Conservation (phyloP, 2,329 filamentous ascomycete genomes). For the Cylindrodendrum hubeiense region DNA sequence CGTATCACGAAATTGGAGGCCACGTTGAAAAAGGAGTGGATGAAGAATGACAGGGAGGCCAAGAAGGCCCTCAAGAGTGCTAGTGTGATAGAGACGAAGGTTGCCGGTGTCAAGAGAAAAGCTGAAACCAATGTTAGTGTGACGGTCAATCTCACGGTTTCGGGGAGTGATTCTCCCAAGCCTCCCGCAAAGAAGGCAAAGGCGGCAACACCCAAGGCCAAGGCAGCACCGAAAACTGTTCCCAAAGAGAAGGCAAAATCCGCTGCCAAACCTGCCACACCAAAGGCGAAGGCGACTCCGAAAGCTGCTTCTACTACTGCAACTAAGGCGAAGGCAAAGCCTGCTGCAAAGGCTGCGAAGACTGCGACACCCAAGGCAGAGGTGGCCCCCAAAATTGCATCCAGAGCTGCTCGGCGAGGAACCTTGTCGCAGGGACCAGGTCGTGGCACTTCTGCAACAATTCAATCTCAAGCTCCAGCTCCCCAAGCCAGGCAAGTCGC, state of each 20-base stretch:
- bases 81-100: neutral
- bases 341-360: neutral
- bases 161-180: neutral
- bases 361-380: slow-evolving; percentile 2
- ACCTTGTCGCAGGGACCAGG: slow-evolving; percentile 18
- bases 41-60: slow-evolving; percentile 61
- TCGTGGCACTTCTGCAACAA: neutral
- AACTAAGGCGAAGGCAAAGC: neutral
- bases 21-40: slow-evolving; percentile 70
- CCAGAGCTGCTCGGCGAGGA: slow-evolving; percentile 22
- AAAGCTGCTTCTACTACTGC: neutral
- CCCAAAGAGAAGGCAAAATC: slow-evolving; percentile 5
- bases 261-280: neutral
- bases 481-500: slow-evolving; percentile 25
- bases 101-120: slow-evolving; percentile 47
- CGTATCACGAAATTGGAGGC: slow-evolving; percentile 63
- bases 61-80: slow-evolving; percentile 51
- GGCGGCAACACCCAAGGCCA: slow-evolving; percentile 10
- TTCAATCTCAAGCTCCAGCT: neutral
- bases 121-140: slow-evolving; percentile 13
- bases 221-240: neutral
- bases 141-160: neutral
- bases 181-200: slow-evolving; percentile 32
- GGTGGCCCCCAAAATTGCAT: neutral
- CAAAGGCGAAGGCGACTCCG: slow-evolving; percentile 1